Conservation (phyloP, 1,284 basidiomycete genomes). For the Irpex lacteus region DNA sequence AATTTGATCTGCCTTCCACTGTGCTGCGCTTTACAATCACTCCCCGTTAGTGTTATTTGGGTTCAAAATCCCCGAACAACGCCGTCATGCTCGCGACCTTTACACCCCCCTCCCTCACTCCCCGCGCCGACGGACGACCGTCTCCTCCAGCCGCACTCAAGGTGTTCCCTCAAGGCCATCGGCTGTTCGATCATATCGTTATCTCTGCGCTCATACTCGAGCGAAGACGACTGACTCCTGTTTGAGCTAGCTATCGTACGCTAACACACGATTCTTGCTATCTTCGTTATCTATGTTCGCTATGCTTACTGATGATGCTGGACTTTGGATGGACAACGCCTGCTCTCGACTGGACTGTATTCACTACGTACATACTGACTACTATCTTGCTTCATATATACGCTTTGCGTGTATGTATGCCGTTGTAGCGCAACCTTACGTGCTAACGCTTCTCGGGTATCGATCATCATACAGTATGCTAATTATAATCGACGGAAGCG, state of each 20-base stretch:
- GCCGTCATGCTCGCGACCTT: constrained; percentile 20
- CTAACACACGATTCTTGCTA: neutral
- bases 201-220: constrained; percentile 26
- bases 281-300: neutral
- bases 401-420: too few species aligned
- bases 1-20: too few species aligned
- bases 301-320: neutral
- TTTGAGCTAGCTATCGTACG: neutral
- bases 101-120: constrained; percentile 18
- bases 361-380: too few species aligned
- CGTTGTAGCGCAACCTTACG: too few species aligned
- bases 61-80: constrained; percentile 9
- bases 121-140: constrained; percentile 15
- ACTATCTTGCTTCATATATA: too few species aligned
- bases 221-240: constrained; percentile 24
- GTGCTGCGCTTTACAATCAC: neutral
- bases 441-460: too few species aligned
- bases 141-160: constrained; percentile 20
- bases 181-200: constrained; percentile 24
- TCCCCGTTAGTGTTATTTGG: constrained; percentile 20
- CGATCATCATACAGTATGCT: too few species aligned
- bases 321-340: neutral
- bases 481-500: too few species aligned
- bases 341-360: neutral
- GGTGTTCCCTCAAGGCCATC: constrained; percentile 22